Percentiles rank a stretch among this genome's conserved stretches.
These are phyloP conservation scores for Przewalskia tangutica DNA, from an alignment of 257 asterid species.

Conservation along the genomic window DNA sequence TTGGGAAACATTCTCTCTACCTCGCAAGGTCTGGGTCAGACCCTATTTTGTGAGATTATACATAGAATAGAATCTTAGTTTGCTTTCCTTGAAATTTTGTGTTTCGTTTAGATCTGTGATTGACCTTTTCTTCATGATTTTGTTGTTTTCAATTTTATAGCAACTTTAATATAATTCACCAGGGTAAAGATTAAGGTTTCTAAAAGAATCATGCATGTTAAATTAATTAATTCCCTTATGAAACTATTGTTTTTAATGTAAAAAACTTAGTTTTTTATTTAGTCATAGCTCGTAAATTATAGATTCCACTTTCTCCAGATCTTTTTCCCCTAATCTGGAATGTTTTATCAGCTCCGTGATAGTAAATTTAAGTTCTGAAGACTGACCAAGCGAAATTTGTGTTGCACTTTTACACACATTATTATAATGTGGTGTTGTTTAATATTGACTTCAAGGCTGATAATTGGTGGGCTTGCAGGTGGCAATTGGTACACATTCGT, in stretches of 20 bases:
- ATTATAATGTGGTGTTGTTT: not conserved
- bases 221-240: not conserved
- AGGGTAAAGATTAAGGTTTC: not conserved
- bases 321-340: too few species aligned
- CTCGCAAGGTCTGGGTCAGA: too few species aligned
- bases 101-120: not conserved
- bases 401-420: not conserved
- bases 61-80: not conserved
- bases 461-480: slow-evolving; percentile 37
- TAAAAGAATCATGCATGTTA: not conserved
- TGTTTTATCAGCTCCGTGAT: too few species aligned
- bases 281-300: not conserved
- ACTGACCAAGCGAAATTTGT: too few species aligned
- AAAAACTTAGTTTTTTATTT: not conserved
- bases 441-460: not conserved
- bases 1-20: too few species aligned
- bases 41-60: too few species aligned
- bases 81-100: not conserved
- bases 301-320: not conserved
- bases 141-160: not conserved
- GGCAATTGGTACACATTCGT: slow-evolving; percentile 86
- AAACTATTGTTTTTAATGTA: not conserved
- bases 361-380: too few species aligned
- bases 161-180: not conserved
- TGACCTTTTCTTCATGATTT: not conserved